Evolutionary conservation across 495 filamentous ascomycete genomes (phyloP).

Genomic region (Trichodelitschia bisporula): DNA sequence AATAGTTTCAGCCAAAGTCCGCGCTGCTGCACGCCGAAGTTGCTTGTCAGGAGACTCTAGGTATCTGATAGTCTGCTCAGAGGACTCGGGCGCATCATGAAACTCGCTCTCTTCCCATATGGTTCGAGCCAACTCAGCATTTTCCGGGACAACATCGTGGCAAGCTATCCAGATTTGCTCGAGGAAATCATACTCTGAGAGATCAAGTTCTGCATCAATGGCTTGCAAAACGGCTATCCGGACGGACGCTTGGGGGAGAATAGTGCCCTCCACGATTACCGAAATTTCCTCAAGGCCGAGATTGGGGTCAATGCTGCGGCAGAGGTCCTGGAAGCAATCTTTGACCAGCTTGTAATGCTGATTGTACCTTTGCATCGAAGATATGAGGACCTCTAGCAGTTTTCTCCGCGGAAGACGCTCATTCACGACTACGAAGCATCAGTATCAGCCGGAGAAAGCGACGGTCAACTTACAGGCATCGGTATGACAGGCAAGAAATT

Average conservation of each 20-base stretch:
- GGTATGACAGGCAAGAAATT: conserved; percentile 73
- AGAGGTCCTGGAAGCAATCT: conserved; percentile 68
- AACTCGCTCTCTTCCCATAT: conserved; percentile 93
- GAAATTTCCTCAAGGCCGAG: conserved; percentile 43
- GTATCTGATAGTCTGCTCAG: conserved; percentile 45
- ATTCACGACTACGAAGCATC: conserved; percentile 28
- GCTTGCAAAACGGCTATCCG: conserved; percentile 73
- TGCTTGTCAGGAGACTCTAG: conserved; percentile 53
- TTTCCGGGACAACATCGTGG: conserved; percentile 79
- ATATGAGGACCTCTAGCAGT: conserved; percentile 41
- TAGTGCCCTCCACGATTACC: conserved; percentile 44
- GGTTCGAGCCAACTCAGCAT: conserved; percentile 51
- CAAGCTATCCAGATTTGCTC: conserved; percentile 83
- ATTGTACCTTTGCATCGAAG: conserved; percentile 65
- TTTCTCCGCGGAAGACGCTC: conserved; percentile 48
- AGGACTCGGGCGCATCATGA: conserved; percentile 33
- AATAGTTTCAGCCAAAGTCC: conserved; percentile 52
- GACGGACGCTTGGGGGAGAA: conserved; percentile 55
- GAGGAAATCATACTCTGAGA: conserved; percentile 62
- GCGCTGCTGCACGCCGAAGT: conserved; percentile 59
- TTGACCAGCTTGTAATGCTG: conserved; percentile 88
- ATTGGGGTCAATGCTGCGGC: conserved; percentile 51
- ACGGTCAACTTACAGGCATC: conserved; percentile 31
- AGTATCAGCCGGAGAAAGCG: conserved; percentile 5
- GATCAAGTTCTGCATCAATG: conserved; percentile 71